phyloP scores from a whole-genome alignment of 2,329 filamentous ascomycete genomes.

The Pyrenophora graminea region DNA sequence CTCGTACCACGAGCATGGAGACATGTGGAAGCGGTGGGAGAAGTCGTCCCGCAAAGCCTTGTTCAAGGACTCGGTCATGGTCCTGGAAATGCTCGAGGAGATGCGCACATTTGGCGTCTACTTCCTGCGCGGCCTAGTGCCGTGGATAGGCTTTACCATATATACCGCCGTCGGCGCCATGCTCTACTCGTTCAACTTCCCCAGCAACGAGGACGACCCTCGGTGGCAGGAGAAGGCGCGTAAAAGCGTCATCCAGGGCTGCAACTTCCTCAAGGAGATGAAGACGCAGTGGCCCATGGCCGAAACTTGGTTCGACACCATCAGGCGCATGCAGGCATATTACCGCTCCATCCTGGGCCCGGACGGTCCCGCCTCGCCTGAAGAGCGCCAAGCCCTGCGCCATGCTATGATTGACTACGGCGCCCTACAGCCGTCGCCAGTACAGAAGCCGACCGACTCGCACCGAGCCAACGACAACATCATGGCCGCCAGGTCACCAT shows the following conservation, averaged over 20 bases:
- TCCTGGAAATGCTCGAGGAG: slow-evolving; percentile 49
- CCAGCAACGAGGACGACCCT: slow-evolving; percentile 42
- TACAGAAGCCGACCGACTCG: slow-evolving; percentile 39
- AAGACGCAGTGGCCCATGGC: slow-evolving; percentile 50
- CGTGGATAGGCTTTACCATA: slow-evolving; percentile 50
- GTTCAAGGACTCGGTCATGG: slow-evolving; percentile 43
- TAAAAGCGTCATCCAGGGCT: slow-evolving; percentile 43
- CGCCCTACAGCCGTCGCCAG: slow-evolving; percentile 46
- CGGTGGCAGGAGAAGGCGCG: slow-evolving; percentile 39
- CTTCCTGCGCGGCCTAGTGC: slow-evolving; percentile 47
- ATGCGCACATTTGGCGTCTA: slow-evolving; percentile 48
- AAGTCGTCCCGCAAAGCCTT: slow-evolving; percentile 43
- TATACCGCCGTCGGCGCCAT: slow-evolving; percentile 49
- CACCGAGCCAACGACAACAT: slow-evolving; percentile 19
- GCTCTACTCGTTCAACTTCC: slow-evolving; percentile 47
- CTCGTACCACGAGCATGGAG: slow-evolving; percentile 39
- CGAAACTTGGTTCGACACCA: slow-evolving; percentile 49
- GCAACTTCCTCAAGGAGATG: slow-evolving; percentile 48
- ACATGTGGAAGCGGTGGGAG: slow-evolving; percentile 46
- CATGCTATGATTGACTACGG: slow-evolving; percentile 50
- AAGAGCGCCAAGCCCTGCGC: slow-evolving; percentile 44
- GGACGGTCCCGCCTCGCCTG: slow-evolving; percentile 41
- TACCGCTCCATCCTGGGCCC: slow-evolving; percentile 44
- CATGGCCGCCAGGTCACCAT: slow-evolving; percentile 11
- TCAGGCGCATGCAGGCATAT: slow-evolving; percentile 50